These are phyloP conservation scores for Rubia tinctorum DNA, from an alignment of 305 asterid genomes.

Conservation along the genomic window DNA sequence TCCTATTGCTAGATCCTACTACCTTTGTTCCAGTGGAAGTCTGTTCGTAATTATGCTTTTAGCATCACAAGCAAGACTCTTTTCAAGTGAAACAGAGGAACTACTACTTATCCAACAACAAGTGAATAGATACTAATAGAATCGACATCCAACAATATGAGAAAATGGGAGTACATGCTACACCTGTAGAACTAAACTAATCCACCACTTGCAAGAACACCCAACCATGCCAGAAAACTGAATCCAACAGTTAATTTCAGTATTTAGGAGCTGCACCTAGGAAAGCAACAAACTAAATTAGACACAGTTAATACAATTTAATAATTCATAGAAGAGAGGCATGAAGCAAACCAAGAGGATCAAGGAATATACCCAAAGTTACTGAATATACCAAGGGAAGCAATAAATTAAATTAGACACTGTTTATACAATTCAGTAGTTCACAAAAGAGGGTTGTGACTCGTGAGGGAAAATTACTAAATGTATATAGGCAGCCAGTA, in stretches of 20 bases:
- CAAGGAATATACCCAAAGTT: no score
- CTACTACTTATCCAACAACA: not conserved
- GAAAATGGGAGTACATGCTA: conserved; percentile 65
- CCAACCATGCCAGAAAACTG: conserved; percentile 89
- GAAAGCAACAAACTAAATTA: conserved; percentile 12
- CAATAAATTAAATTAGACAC: not conserved
- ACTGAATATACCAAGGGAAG: conserved; percentile 30
- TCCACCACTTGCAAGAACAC: conserved; percentile 58
- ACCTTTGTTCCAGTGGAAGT: not conserved
- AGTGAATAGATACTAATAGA: not conserved
- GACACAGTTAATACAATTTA: conserved; percentile 5
- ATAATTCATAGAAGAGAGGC: not conserved
- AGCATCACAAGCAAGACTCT: not conserved
- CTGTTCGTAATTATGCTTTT: not conserved
- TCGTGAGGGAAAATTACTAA: conserved; percentile 47
- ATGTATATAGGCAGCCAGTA: conserved; percentile 63
- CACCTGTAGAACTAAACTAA: conserved; percentile 74
- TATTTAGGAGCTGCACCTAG: conserved; percentile 64
- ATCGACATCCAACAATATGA: not conserved
- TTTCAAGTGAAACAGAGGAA: not conserved
- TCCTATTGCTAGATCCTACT: not conserved
- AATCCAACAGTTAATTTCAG: conserved; percentile 84
- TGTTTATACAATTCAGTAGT: conserved; percentile 1
- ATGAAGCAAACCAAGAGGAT: no score
- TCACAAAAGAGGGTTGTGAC: conserved; percentile 12